Evolutionary conservation across 2,329 filamentous ascomycete genomes (phyloP).

Genomic region (Claviceps sp.): DNA sequence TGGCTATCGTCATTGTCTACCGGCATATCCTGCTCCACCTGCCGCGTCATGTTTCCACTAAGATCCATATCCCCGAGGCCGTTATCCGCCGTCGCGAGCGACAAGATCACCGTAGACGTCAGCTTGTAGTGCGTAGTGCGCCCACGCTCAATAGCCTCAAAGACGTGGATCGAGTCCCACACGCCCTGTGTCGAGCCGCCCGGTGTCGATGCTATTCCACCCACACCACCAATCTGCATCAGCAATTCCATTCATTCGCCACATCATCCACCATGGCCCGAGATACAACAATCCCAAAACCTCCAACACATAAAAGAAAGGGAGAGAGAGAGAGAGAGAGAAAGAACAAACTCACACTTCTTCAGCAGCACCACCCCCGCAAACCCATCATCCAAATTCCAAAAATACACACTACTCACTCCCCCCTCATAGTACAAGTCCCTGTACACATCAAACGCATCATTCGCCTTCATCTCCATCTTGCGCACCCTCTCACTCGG

Average conservation of each 20-base stretch:
- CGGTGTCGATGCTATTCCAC: slow-evolving; percentile 45
- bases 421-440: slow-evolving; percentile 97
- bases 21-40: slow-evolving; percentile 82
- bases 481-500: slow-evolving; percentile 82
- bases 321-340: no score
- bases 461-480: slow-evolving; percentile 89
- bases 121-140: slow-evolving; percentile 94
- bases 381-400: slow-evolving; percentile 96
- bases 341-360: slow-evolving; percentile 50
- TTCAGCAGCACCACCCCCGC: slow-evolving; percentile 91
- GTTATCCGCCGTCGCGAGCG: slow-evolving; percentile 49
- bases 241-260: no score
- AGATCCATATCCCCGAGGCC: slow-evolving; percentile 78
- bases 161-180: slow-evolving; percentile 98
- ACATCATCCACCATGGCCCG: no score
- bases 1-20: slow-evolving; percentile 86
- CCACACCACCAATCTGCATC: no score
- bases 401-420: slow-evolving; percentile 92
- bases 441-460: slow-evolving; percentile 92
- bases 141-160: slow-evolving; percentile 87
- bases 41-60: slow-evolving; percentile 93
- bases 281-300: background rate
- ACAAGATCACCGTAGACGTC: slow-evolving; percentile 90
- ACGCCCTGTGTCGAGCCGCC: slow-evolving; percentile 59
- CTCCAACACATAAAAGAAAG: background rate